A percentile compares a stretch with the other conserved stretches of the same genome.
Evolutionary conservation across 805 yeast genomes (phyloP).

Genomic region (Metschnikowia reukaufii): DNA sequence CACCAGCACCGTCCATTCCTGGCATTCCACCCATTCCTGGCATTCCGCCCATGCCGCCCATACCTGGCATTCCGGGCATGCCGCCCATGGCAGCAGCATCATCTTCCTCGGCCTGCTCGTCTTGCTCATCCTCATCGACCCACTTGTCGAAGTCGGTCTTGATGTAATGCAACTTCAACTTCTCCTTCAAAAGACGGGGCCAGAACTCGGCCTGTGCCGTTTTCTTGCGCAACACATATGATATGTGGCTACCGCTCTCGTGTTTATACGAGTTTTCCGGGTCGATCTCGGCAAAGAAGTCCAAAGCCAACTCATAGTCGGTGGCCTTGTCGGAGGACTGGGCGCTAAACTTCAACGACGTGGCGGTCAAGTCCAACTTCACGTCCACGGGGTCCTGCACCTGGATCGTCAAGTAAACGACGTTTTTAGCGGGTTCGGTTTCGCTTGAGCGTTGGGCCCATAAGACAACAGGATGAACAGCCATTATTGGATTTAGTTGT

Average conservation of each 20-base stretch:
- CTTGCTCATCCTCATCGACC: conserved; percentile 99
- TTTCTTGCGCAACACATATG: conserved; percentile 69
- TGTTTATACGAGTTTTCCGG: conserved; percentile 60
- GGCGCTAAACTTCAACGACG: conserved; percentile 52
- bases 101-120: conserved; percentile 56
- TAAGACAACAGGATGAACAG: conserved; percentile 52
- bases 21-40: conserved; percentile 30
- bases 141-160: conserved; percentile 96
- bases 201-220: conserved; percentile 73
- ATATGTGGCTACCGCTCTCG: conserved; percentile 57
- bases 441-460: conserved; percentile 97
- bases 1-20: conserved; percentile 23
- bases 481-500: conserved; percentile 12
- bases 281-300: conserved; percentile 75
- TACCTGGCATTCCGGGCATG: conserved; percentile 20
- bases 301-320: conserved; percentile 65
- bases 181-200: conserved; percentile 93
- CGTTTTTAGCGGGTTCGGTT: conserved; percentile 69
- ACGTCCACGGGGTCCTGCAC: conserved; percentile 68
- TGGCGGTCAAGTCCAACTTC: conserved; percentile 59
- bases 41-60: conserved; percentile 33
- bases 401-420: conserved; percentile 70
- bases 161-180: conserved; percentile 72
- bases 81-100: conserved; percentile 29
- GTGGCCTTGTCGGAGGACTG: conserved; percentile 44